These are phyloP conservation scores for Gilbertella persicaria DNA, from an alignment of 371 early-diverging fungal genomes.

Conservation along the genomic window DNA sequence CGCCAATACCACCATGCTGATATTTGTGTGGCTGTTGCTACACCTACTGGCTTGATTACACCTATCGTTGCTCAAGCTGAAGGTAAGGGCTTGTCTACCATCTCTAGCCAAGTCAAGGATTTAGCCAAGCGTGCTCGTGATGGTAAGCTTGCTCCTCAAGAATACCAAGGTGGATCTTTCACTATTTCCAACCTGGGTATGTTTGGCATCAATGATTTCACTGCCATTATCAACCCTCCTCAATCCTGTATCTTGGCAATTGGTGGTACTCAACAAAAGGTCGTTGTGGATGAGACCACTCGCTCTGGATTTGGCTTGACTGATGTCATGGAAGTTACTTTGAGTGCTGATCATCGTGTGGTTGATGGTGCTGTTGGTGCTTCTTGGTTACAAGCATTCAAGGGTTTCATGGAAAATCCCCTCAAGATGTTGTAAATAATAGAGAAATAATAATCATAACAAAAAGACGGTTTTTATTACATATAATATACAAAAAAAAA, in stretches of 20 bases:
- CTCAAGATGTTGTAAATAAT: constrained; percentile 84
- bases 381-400: constrained; percentile 90
- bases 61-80: constrained; percentile 91
- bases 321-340: constrained; percentile 84
- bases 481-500: background rate
- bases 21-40: constrained; percentile 95
- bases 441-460: background rate
- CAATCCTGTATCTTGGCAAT: constrained; percentile 95
- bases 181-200: constrained; percentile 98
- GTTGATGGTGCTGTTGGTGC: constrained; percentile 97
- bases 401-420: constrained; percentile 94
- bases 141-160: constrained; percentile 90
- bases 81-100: constrained; percentile 81
- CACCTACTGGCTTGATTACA: constrained; percentile 94
- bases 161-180: constrained; percentile 96
- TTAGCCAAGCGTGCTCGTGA: constrained; percentile 87
- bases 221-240: constrained; percentile 98
- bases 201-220: constrained; percentile 93
- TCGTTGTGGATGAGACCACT: constrained; percentile 75
- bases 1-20: constrained; percentile 92
- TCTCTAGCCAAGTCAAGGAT: constrained; percentile 85
- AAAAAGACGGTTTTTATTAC: background rate
- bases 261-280: constrained; percentile 81
- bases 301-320: constrained; percentile 62
- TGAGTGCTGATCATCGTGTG: constrained; percentile 95